These are phyloP conservation scores for Serendipita sp. DNA, from an alignment of 1,284 basidiomycete species.

Conservation along the genomic window DNA sequence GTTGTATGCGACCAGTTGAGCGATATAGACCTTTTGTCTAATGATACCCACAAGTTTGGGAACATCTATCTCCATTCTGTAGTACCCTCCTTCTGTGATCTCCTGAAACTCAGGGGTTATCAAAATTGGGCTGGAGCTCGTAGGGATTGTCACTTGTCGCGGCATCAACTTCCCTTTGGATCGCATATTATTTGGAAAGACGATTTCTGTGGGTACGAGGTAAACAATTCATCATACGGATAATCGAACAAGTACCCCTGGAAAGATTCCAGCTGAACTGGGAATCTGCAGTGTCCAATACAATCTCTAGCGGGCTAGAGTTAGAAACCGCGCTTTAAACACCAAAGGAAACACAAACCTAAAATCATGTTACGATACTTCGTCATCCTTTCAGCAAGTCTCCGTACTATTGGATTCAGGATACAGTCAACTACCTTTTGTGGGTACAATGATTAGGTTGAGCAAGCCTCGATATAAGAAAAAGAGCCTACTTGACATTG, in stretches of 20 bases:
- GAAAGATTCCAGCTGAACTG: neutral
- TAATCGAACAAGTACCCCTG: neutral
- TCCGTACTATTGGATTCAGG: neutral
- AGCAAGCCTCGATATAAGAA: neutral
- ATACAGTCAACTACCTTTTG: neutral
- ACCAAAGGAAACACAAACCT: neutral
- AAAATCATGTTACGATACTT: neutral
- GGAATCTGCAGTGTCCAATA: neutral
- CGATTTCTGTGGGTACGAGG: neutral
- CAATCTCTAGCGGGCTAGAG: neutral
- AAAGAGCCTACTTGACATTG: neutral
- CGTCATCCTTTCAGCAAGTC: neutral
- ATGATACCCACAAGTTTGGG: neutral
- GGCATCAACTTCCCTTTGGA: neutral
- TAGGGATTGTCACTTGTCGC: neutral
- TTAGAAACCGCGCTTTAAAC: neutral
- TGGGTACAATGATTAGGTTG: neutral
- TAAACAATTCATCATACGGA: neutral
- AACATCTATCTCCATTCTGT: neutral
- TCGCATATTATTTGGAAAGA: neutral
- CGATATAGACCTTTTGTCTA: neutral
- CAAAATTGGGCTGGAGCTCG: neutral
- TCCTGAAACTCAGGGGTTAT: neutral
- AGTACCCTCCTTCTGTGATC: neutral
- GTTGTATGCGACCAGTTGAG: neutral